Evolutionary conservation across 768 basidiomycete species (phyloP), one percentile per base, ranked within the genome.

Genomic region (Pleurotus citrinopileatus): DNA sequence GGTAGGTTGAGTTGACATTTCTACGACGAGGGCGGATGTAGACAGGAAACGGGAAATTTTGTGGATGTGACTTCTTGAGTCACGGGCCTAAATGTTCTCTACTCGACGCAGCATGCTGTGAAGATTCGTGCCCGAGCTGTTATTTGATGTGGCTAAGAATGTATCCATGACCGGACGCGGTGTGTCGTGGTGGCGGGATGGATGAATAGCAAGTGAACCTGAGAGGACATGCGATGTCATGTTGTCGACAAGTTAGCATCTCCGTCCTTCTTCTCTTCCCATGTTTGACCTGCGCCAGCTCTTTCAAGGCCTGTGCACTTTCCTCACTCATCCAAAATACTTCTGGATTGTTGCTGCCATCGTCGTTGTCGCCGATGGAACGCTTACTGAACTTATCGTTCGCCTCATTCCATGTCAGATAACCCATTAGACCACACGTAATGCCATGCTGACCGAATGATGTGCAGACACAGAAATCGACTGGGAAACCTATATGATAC

Each of bases 401-500:
- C 80, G 73, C 40, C 86, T 85, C 65, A 76, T 97, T 53, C 80
- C 91, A 60, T 98, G 96, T 97, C 60, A 75, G 89, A 70, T 47
- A 10, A 37, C 25, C 51, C 38, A 50, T 28, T 57, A 57, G 56
- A 12, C 43, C 25, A 43, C 40, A 32, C 42, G 28, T 28, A 7
- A 47, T 17, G 20, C 15, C 26, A 57, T 25, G 44, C 45, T 62
- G 53, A 65, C 65, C 57, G 45, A 57, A 40, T 36, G 37, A 38
- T 57, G 44, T 50, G 47, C 73, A 98, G 96, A 95, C 72, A 98
- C 97, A 9, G 95, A 99, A 71, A 99, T 99, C 62, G 97, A 99
- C 71, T 98, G 92, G 86, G 81, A 87, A 63, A 98, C 97, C 0
- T 99, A 99, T 65, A 93, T 98, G 84, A 73, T 87, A 50, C 97